These are phyloP conservation scores for Blastobotrys parvus DNA, from an alignment of 805 yeast species.

Conservation along the genomic window DNA sequence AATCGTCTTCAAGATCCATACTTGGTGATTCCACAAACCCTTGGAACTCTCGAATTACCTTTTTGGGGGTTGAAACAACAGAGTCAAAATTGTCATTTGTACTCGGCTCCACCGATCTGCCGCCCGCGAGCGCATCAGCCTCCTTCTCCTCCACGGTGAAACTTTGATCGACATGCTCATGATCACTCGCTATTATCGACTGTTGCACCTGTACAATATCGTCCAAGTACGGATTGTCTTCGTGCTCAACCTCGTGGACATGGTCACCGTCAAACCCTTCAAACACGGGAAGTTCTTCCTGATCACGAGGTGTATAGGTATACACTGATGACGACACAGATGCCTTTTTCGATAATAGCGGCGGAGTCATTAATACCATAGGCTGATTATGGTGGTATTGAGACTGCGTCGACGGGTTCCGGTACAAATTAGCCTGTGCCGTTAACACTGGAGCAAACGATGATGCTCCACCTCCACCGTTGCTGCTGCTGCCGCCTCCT, in stretches of 20 bases:
- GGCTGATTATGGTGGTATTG: neutral
- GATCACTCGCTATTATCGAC: too few species aligned
- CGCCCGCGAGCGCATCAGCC: neutral
- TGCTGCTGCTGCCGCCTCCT: too few species aligned
- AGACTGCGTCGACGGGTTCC: neutral
- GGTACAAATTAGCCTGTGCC: neutral
- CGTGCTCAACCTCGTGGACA: conserved; percentile 4
- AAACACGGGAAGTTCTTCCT: conserved; percentile 8
- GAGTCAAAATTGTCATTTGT: neutral
- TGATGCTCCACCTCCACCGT: too few species aligned
- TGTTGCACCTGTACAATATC: too few species aligned
- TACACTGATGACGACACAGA: neutral
- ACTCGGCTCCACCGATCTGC: neutral
- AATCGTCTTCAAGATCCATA: neutral
- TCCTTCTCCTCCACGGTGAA: neutral
- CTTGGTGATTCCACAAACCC: neutral
- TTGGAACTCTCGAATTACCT: neutral
- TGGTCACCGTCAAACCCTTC: conserved; percentile 19
- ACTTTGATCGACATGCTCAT: too few species aligned
- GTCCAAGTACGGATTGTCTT: too few species aligned
- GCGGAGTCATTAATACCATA: conserved; percentile 12
- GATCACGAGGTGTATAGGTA: conserved; percentile 3
- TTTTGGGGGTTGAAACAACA: too few species aligned
- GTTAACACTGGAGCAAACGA: too few species aligned
- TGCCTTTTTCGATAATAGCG: conserved; percentile 6